Evolutionary conservation across 805 yeast genomes (phyloP), one percentile per base, ranked within the genome.

Genomic region (Yarrowia hollandica): DNA sequence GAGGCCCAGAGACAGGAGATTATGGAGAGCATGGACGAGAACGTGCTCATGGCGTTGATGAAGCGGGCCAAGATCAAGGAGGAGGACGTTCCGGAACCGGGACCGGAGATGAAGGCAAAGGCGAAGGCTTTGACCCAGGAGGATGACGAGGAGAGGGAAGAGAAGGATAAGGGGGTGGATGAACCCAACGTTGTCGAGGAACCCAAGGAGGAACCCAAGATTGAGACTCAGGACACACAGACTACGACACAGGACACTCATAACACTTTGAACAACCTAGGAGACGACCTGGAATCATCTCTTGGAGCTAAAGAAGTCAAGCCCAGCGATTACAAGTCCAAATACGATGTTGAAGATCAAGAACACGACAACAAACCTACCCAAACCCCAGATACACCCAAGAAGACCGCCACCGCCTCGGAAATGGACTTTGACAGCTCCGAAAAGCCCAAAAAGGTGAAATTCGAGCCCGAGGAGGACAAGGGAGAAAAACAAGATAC

Each of bases 11-110:
- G 82, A 63, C 79, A 81, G 62, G 96, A 89, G 65, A 71, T 91
- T 31, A 63, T 88, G 56, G 77, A 77, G n/a, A 75, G 79, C 0
- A 73, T 91, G 68, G 85, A 88, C 69, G 95, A 96, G 0, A 77
- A 77, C 59, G 76, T 90, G 19, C 70, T 91, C 42, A 77, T 82
- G 54, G 61, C 67, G 10, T 60, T 72, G 57, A 62, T 72, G 46
- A 44, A 64, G 21, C 54, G 84, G 82, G 50, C 74, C 5, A 82
- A 82, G 61, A 76, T 76, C 42, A 78, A 84, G 33, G 72, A 70
- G 15, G 67, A 64, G 5, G 64, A 41, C 9, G 26, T 41, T n/a
- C n/a, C n/a, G n/a, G n/a, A n/a, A n/a, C n/a, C n/a, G 28, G 42
- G 22, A 10, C 42, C 42, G 1, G 9, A n/a, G 3, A 33, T 18